Percentiles rank a stretch among this genome's conserved stretches.
These are phyloP conservation scores for Chlorella vulgaris DNA, from an alignment of 139 green algal genomes.

Conservation along the genomic window DNA sequence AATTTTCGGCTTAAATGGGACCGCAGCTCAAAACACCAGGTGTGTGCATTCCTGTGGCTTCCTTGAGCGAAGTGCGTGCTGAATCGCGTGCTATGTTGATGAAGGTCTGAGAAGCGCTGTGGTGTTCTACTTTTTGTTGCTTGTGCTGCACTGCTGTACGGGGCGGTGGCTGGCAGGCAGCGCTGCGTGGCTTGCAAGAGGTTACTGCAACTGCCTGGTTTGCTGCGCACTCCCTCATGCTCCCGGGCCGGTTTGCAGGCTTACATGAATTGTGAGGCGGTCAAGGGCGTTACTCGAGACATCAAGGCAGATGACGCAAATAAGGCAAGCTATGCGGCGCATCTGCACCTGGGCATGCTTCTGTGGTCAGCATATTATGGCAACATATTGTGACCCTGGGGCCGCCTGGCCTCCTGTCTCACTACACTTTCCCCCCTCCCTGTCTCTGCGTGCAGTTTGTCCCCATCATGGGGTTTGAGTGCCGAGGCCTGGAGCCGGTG, in stretches of 20 bases:
- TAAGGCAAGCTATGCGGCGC: not conserved
- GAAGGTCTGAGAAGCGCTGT: no score
- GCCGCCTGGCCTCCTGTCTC: no score
- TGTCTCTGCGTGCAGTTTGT: constrained; percentile 18
- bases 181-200: not conserved
- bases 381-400: no score
- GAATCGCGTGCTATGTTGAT: no score
- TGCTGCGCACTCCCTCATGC: not conserved
- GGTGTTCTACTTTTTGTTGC: no score
- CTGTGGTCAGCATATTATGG: not conserved
- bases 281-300: constrained; percentile 19
- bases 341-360: not conserved
- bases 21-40: constrained; percentile 21
- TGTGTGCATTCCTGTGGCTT: no score
- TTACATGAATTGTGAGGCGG: constrained; percentile 20
- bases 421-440: not conserved
- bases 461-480: constrained; percentile 30
- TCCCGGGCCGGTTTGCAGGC: not conserved
- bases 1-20: constrained; percentile 27
- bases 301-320: constrained; percentile 21
- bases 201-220: not conserved
- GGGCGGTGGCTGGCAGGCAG: no score
- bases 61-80: no score
- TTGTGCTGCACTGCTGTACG: no score
- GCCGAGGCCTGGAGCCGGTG: constrained; percentile 21